Base-by-base conservation (phyloP, 2,329 filamentous ascomycete species). In the Pseudogymnoascus sp. region DNA sequence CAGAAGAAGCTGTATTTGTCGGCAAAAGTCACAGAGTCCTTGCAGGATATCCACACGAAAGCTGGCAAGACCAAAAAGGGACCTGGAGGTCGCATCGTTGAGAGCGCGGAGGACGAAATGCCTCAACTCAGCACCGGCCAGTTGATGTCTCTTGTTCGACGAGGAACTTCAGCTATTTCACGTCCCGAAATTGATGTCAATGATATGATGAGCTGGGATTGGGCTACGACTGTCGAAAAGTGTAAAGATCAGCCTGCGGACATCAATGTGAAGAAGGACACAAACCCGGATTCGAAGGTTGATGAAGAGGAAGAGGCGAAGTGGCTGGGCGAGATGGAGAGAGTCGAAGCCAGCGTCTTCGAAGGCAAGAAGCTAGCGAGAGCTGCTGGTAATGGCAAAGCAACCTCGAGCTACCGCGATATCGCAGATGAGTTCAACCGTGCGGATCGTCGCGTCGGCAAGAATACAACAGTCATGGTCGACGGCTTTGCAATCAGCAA, bases 1-100 rank as follows among this genome's bases (percentile, higher is more conserved):
- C 68, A 71, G 5, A 86, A 86, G 75, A 87, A 86, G 71, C 73
- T 85, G 0, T 86, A 86, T 64, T 74, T 86, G 0, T 84, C 82
- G 0, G 77, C 81, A 0, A 86, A 84, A 67, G 81, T 86, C 15
- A 85, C 81, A 0, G 83, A 85, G 64, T 79, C 78, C 1, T 84
- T 85, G 80, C 76, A 79, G 42, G 81, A 79, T 65, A 77, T 83
- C 5, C 80, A 84, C 66, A 73, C 74, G 1, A 70, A 71, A 3
- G 63, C 69, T 1, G 66, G 68, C 2, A 70, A 71, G 3, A 59
- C 60, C n/a, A 71, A 72, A 55, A 75, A 74, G 59, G 39, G 69
- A 38, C 59, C 59, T 15, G 63, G 66, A 25, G 59, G 65, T 41
- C 38, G 58, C 29, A n/a, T 38, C 5, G 12, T 38, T 21, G 58